These are phyloP conservation scores for Oryza meyeriana DNA, from an alignment of 176 grass and related monocot species.

Conservation along the genomic window DNA sequence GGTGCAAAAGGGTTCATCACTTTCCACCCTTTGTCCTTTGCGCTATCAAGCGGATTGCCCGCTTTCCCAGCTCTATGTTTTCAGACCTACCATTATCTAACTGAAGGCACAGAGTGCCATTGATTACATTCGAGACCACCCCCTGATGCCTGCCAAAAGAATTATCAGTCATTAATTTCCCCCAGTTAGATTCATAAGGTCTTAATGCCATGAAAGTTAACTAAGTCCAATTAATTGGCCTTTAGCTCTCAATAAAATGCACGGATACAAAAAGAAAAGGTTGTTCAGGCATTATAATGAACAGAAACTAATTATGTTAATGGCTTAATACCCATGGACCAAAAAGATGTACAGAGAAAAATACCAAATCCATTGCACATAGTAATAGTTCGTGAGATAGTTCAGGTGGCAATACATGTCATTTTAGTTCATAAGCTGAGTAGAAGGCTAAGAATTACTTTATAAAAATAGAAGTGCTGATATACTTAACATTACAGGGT, in stretches of 20 bases:
- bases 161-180: neutral
- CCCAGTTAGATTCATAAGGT: neutral
- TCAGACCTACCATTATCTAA: slow-evolving; percentile 65
- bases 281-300: neutral
- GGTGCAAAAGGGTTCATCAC: slow-evolving; percentile 28
- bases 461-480: neutral
- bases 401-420: neutral
- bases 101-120: slow-evolving; percentile 32
- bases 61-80: slow-evolving; percentile 59
- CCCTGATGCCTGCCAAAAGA: slow-evolving; percentile 61
- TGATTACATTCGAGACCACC: slow-evolving; percentile 46
- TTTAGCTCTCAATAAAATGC: neutral
- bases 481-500: neutral
- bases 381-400: neutral
- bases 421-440: neutral
- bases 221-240: neutral
- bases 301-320: neutral
- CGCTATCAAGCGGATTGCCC: slow-evolving; percentile 64
- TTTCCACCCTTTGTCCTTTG: slow-evolving; percentile 48
- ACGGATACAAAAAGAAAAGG: neutral
- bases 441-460: neutral
- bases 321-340: neutral
- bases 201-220: neutral
- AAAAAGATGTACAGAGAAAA: neutral
- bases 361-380: slow-evolving; percentile 9